A percentile compares a stretch with the other conserved stretches of the same genome.
Evolutionary conservation across 805 yeast species (phyloP).

Genomic region (Diddensiella caesifluorescens): DNA sequence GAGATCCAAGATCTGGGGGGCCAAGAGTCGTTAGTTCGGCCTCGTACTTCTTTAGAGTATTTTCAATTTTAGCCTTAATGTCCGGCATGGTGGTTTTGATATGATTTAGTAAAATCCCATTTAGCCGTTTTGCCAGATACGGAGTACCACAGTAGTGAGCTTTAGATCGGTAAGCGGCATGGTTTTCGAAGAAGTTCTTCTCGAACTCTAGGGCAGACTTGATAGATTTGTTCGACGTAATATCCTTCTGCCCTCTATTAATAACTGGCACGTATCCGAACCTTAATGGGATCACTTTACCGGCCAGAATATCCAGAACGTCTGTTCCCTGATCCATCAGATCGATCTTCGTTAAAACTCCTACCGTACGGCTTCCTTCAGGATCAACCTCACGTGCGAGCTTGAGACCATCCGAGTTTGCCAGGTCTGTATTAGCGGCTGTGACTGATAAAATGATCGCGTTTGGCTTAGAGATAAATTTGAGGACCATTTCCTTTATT

Average conservation of each 20-base stretch:
- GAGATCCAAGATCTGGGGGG: constrained; percentile 72
- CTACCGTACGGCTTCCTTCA: constrained; percentile 89
- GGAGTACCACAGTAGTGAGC: constrained; percentile 97
- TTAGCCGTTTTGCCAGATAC: constrained; percentile 86
- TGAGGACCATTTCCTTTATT: constrained; percentile 86
- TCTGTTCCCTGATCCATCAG: constrained; percentile 98
- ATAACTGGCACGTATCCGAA: constrained; percentile 97
- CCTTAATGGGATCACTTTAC: constrained; percentile 90
- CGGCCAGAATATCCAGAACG: constrained; percentile 91
- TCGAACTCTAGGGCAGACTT: constrained; percentile 84
- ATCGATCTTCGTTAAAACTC: constrained; percentile 94
- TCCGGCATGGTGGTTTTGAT: constrained; percentile 87
- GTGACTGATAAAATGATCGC: constrained; percentile 93
- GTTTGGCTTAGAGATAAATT: constrained; percentile 91
- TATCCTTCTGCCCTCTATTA: constrained; percentile 96
- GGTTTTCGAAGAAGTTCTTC: constrained; percentile 73
- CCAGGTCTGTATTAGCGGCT: constrained; percentile 94
- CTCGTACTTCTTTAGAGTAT: constrained; percentile 78
- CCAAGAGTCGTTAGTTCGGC: constrained; percentile 73
- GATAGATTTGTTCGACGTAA: constrained; percentile 80
- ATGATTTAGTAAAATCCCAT: constrained; percentile 83
- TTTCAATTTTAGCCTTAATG: constrained; percentile 83
- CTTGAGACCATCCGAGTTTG: constrained; percentile 93
- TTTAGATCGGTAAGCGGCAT: constrained; percentile 82
- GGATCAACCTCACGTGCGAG: constrained; percentile 98